These are phyloP conservation scores for Trichoderma sp. DNA, from an alignment of 2,329 filamentous ascomycete genomes.

Conservation along the genomic window DNA sequence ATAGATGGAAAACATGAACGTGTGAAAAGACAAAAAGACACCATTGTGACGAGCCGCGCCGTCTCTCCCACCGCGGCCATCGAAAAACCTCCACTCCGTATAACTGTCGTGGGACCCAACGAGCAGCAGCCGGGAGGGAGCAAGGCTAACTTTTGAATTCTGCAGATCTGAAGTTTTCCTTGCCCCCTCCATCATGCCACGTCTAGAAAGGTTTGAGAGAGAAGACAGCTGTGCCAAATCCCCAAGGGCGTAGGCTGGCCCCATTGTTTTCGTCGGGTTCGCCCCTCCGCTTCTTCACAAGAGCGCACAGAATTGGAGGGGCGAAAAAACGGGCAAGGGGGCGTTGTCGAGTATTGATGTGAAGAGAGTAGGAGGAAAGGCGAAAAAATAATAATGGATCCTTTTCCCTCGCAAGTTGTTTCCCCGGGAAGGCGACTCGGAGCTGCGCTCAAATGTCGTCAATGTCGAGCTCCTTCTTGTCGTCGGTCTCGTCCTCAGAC, in stretches of 20 bases:
- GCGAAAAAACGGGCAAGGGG: background rate
- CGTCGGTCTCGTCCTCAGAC: slow-evolving; percentile 53
- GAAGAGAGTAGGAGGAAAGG: slow-evolving; percentile 16
- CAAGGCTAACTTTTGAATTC: background rate
- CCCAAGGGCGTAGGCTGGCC: slow-evolving; percentile 1
- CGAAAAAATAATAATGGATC: background rate
- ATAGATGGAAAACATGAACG: slow-evolving; percentile 21
- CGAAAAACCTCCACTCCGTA: slow-evolving; percentile 38
- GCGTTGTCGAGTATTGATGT: slow-evolving; percentile 4
- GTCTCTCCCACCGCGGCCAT: slow-evolving; percentile 62
- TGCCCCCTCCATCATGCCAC: background rate
- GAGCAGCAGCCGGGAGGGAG: background rate
- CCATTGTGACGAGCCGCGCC: slow-evolving; percentile 48
- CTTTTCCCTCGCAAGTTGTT: slow-evolving; percentile 5
- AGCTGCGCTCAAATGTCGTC: slow-evolving; percentile 77
- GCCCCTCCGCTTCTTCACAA: background rate
- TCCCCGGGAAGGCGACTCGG: background rate
- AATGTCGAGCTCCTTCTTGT: slow-evolving; percentile 81
- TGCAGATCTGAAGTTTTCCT: background rate
- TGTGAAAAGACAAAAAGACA: slow-evolving; percentile 6
- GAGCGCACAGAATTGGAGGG: background rate
- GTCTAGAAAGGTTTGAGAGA: slow-evolving; percentile 54
- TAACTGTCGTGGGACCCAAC: slow-evolving; percentile 50
- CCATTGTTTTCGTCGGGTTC: background rate
- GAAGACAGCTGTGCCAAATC: slow-evolving; percentile 59